These are phyloP conservation scores for Triglochin maritima DNA, from an alignment of 106 monocot species.

Conservation along the genomic window DNA sequence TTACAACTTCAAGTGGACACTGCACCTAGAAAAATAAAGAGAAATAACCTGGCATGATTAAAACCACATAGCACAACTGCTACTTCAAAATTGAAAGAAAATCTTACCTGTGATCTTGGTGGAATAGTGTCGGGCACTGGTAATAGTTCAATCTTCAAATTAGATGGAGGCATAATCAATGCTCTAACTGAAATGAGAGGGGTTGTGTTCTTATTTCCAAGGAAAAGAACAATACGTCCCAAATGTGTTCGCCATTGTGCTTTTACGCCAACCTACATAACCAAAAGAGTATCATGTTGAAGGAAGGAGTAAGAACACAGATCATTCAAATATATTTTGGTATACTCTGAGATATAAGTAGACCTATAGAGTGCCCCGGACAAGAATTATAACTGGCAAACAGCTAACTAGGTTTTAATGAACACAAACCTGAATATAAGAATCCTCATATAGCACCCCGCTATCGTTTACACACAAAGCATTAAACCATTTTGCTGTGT, in stretches of 20 bases:
- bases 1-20: conserved; percentile 88
- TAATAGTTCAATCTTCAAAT: conserved; percentile 74
- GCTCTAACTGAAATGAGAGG: conserved; percentile 65
- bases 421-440: conserved; percentile 78
- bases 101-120: conserved; percentile 91
- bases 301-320: background rate
- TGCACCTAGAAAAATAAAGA: conserved; percentile 52
- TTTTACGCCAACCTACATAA: conserved; percentile 75
- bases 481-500: conserved; percentile 70
- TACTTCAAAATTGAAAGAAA: no score
- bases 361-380: background rate
- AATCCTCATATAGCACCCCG: conserved; percentile 92
- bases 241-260: conserved; percentile 86
- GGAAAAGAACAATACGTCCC: conserved; percentile 83
- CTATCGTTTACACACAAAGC: conserved; percentile 89
- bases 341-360: background rate
- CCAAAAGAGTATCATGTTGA: background rate
- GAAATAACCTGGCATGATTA: background rate
- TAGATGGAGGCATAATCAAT: conserved; percentile 71
- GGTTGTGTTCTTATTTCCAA: conserved; percentile 93
- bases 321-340: no score
- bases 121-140: conserved; percentile 91
- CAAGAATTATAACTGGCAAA: background rate
- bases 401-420: background rate
- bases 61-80: no score